These are phyloP conservation scores for Neofusicoccum umdonicola DNA, from an alignment of 2,329 filamentous ascomycete genomes.

Conservation along the genomic window DNA sequence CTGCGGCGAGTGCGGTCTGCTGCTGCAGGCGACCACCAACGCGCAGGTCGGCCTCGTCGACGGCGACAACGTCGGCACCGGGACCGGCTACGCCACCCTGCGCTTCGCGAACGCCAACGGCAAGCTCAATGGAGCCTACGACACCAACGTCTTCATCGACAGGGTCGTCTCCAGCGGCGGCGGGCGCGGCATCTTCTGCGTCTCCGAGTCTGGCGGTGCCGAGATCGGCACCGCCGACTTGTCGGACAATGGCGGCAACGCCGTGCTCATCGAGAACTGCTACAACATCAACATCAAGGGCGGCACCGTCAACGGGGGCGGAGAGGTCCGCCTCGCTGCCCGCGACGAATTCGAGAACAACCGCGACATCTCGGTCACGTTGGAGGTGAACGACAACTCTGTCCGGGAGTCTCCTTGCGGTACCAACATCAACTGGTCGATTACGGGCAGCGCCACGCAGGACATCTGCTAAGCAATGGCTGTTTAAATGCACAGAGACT, in stretches of 20 bases:
- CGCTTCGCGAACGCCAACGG: conserved; percentile 60
- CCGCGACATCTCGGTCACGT: conserved; percentile 50
- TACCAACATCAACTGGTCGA: conserved; percentile 51
- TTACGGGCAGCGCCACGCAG: conserved; percentile 47
- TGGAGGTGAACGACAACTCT: conserved; percentile 50
- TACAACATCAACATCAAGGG: conserved; percentile 54
- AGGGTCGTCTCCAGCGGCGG: conserved; percentile 56
- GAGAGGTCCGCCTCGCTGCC: conserved; percentile 55
- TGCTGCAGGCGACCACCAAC: conserved; percentile 55
- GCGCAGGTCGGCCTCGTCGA: conserved; percentile 55
- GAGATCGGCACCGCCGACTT: conserved; percentile 52
- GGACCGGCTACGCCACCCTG: conserved; percentile 56
- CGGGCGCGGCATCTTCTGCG: conserved; percentile 58
- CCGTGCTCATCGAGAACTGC: conserved; percentile 60
- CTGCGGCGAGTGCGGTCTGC: conserved; percentile 57
- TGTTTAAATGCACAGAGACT: no score
- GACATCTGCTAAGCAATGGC: conserved; percentile 40
- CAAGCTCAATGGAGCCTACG: conserved; percentile 49
- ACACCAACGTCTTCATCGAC: conserved; percentile 54
- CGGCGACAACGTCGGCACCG: conserved; percentile 53
- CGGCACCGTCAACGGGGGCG: conserved; percentile 54
- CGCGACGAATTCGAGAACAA: conserved; percentile 56
- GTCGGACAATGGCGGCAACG: conserved; percentile 55
- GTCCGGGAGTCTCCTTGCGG: conserved; percentile 57
- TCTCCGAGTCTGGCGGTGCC: conserved; percentile 55